These are phyloP conservation scores for Salix koriyanagi DNA, from an alignment of 345 rosid species.

Conservation along the genomic window DNA sequence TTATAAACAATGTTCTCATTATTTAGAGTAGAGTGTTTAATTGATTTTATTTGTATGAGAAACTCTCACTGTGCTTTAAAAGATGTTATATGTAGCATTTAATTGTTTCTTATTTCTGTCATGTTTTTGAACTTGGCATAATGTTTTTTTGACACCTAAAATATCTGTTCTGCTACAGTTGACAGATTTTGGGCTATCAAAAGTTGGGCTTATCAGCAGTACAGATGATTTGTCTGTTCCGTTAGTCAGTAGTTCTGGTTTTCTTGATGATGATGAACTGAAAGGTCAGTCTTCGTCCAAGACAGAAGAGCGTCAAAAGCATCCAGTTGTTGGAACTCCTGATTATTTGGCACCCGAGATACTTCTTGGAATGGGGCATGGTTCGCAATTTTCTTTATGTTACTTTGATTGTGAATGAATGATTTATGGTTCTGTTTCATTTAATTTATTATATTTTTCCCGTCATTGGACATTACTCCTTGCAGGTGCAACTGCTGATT, in stretches of 20 bases:
- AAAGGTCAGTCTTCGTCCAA: slow-evolving; percentile 34
- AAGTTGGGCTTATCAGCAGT: slow-evolving; percentile 94
- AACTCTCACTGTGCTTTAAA: not conserved
- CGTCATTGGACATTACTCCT: slow-evolving; percentile 16
- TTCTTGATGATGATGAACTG: slow-evolving; percentile 51
- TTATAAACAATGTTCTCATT: not conserved
- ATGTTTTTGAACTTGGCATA: not conserved
- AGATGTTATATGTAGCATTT: not conserved
- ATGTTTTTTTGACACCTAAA: slow-evolving; percentile 4
- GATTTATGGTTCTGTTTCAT: not conserved
- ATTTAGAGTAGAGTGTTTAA: not conserved
- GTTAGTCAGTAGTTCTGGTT: slow-evolving; percentile 48
- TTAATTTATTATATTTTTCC: not conserved
- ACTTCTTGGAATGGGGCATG: slow-evolving; percentile 98
- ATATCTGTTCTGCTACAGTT: slow-evolving; percentile 57
- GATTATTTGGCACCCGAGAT: slow-evolving; percentile 99
- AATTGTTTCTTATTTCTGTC: not conserved
- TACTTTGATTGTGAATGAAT: not conserved
- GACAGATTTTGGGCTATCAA: slow-evolving; percentile 98
- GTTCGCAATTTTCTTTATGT: slow-evolving; percentile 36
- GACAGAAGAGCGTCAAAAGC: slow-evolving; percentile 66
- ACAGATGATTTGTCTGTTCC: slow-evolving; percentile 90
- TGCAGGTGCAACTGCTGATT: slow-evolving; percentile 90
- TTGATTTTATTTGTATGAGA: not conserved
- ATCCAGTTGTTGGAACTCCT: slow-evolving; percentile 84